These are phyloP conservation scores for Geotrichum klebahnii DNA, from an alignment of 1,139 yeast species.

Conservation along the genomic window DNA sequence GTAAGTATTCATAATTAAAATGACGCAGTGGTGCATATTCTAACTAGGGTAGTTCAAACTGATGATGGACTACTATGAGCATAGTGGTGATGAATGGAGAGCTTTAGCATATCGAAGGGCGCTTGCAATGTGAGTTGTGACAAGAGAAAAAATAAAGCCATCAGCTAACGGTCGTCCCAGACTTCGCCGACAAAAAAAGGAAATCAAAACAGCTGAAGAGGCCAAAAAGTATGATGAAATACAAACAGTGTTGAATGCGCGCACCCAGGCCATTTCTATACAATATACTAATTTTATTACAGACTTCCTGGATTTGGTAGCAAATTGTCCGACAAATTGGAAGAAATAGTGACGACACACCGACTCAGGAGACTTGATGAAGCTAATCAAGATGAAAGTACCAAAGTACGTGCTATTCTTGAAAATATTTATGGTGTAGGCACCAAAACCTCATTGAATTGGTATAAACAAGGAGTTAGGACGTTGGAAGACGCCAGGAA, in stretches of 20 bases:
- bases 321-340: conserved; percentile 49
- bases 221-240: conserved; percentile 34
- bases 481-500: conserved; percentile 44
- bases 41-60: conserved; percentile 24
- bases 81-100: conserved; percentile 45
- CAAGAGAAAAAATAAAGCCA: conserved; percentile 28
- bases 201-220: conserved; percentile 42
- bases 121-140: conserved; percentile 33
- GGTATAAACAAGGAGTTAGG: conserved; percentile 44
- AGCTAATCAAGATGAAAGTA: conserved; percentile 31
- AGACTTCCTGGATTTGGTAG: conserved; percentile 46
- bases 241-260: neutral
- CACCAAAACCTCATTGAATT: conserved; percentile 43
- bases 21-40: neutral
- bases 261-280: neutral
- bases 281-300: neutral
- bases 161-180: conserved; percentile 27
- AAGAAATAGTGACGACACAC: conserved; percentile 46
- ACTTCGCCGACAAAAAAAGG: conserved; percentile 4
- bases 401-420: conserved; percentile 41
- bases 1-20: conserved; percentile 28
- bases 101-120: conserved; percentile 50
- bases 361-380: conserved; percentile 41
- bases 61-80: conserved; percentile 42
- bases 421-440: conserved; percentile 55